phyloP scores from a whole-genome alignment of 306 rosid genomes.

The Cajanus cajan region DNA sequence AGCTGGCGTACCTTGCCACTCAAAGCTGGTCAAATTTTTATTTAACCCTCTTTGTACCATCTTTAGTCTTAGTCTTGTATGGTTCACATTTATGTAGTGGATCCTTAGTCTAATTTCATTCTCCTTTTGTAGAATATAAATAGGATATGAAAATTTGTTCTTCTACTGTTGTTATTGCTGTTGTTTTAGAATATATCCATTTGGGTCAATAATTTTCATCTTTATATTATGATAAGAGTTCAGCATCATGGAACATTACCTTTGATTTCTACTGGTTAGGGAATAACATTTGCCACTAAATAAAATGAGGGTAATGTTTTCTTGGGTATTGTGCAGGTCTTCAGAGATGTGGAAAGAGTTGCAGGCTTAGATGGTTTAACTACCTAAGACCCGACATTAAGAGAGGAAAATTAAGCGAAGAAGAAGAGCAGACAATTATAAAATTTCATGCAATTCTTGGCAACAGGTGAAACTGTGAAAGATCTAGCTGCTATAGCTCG shows the following conservation, averaged over 20 bases:
- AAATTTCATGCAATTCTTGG: conserved; percentile 24
- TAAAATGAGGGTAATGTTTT: not conserved
- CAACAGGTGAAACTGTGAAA: conserved; percentile 27
- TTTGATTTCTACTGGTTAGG: not conserved
- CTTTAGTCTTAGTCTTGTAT: not conserved
- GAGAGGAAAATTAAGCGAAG: conserved; percentile 23
- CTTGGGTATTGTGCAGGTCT: not conserved
- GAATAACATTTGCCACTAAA: not conserved
- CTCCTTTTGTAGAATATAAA: not conserved
- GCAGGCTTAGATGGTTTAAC: conserved; percentile 36
- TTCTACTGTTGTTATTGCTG: not conserved
- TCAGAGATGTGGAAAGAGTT: conserved; percentile 37
- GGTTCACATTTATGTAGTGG: not conserved
- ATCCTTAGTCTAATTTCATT: not conserved
- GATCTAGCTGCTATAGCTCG: not conserved
- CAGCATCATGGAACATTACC: not conserved
- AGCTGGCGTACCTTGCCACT: conserved; percentile 28
- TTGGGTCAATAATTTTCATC: not conserved
- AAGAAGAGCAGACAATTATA: conserved; percentile 17
- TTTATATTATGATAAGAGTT: not conserved
- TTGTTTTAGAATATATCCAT: not conserved
- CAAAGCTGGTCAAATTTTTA: conserved; percentile 3
- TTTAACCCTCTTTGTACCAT: not conserved
- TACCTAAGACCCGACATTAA: conserved; percentile 33
- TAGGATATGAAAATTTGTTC: too few species aligned